phyloP scores from a whole-genome alignment of 768 basidiomycete species.

The Lactifluus subvellereus region DNA sequence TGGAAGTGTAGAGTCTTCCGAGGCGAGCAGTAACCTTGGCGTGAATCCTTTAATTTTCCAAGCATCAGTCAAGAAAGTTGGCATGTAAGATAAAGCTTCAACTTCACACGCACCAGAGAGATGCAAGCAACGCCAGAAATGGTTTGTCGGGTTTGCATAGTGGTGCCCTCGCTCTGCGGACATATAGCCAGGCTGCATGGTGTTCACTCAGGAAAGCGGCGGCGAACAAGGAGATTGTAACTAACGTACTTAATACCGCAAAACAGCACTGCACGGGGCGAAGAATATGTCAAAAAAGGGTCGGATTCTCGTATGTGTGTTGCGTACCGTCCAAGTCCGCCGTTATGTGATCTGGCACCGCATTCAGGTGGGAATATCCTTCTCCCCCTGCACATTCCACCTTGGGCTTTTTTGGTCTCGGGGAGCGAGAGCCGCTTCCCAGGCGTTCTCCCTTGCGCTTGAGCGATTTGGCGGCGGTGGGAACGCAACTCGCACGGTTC shows the following conservation, averaged over 20 bases:
- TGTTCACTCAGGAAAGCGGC: not conserved
- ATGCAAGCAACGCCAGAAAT: constrained; percentile 74
- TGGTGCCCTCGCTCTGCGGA: constrained; percentile 73
- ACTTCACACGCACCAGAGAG: constrained; percentile 45
- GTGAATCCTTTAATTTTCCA: constrained; percentile 49
- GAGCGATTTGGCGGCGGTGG: not conserved
- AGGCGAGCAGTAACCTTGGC: constrained; percentile 41
- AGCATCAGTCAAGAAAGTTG: not conserved
- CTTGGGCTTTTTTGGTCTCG: constrained; percentile 28
- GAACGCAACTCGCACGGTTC: too few species aligned
- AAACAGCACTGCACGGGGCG: constrained; percentile 52
- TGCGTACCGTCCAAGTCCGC: constrained; percentile 51
- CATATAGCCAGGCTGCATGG: constrained; percentile 49
- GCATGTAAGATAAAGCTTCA: not conserved
- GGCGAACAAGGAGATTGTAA: not conserved
- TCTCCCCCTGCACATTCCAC: constrained; percentile 48
- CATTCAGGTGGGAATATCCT: constrained; percentile 45
- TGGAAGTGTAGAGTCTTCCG: constrained; percentile 58
- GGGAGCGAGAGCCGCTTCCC: not conserved
- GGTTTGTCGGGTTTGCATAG: constrained; percentile 74
- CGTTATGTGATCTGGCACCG: constrained; percentile 48
- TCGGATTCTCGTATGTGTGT: not conserved
- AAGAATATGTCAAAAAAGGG: not conserved
- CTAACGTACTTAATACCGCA: constrained; percentile 74
- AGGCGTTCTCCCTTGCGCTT: not conserved